Base-by-base conservation (phyloP, 78 protist species). In the Dictyostelium capitatum region DNA sequence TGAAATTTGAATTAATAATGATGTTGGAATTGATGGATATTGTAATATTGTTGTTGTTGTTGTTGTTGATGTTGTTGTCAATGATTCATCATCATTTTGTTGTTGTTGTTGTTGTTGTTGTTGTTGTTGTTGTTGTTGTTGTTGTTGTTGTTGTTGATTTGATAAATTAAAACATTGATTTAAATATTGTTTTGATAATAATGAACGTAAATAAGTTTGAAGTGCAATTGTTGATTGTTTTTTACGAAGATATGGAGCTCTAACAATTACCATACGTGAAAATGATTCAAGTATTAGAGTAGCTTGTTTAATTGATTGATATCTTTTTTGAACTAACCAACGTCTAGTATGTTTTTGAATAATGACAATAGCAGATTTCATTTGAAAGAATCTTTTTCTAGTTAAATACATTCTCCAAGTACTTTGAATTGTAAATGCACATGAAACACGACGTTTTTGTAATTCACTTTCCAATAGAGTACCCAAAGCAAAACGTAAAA, bases 351-450 rank as follows among this genome's bases (percentile, higher is more conserved):
- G 46, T 62, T 59, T 72, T 47, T 85, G 92, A 25, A 72, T 28
- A 0, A 57, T 6, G 1, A 85, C 48, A 0, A 47, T 56, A 0
- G 83, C 92, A 0, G 48, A 20, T 56, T 80, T 90, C 83, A 80
- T 56, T 10, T 25, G 23, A 20, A 50, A n/a, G 48, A 28, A 90
- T 11, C 41, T 50, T 80, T 80, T 90, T 28, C 82, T 32, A 19
- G 77, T 80, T 10, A 25, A 11, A 51, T 90, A 90, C 83, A 82
- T 78, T 77, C 78, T 53, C 91, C 89, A 90, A 56, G 70, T 90
- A 80, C 82, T 80, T 53, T 90, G 92, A 14, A 85, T 90, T 4
- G 51, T 30, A 59, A 81, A 69, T 3, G 89, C 82, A 20, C 65
- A 14, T 7, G 30, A 17, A n/a, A 73, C 37, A 43, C 74, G 37